Percentiles rank a stretch among this genome's conserved stretches.
These are phyloP conservation scores for Fraxinus nigra DNA, from an alignment of 305 asterid genomes.

Conservation along the genomic window DNA sequence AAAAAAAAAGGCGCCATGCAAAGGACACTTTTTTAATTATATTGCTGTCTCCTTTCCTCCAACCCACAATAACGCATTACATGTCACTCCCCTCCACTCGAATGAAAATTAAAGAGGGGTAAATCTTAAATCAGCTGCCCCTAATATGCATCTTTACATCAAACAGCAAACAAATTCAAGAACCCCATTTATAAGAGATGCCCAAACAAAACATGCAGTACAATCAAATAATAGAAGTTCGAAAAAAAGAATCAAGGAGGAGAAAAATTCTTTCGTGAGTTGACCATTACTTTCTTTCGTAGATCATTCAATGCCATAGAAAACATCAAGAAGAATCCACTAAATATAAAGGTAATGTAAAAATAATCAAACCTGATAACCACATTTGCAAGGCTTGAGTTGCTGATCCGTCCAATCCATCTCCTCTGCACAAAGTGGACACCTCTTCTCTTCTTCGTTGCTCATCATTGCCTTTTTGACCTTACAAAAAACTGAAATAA, in stretches of 20 bases:
- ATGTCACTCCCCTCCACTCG: neutral
- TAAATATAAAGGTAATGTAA: neutral
- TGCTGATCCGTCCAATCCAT: constrained; percentile 99
- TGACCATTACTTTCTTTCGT: neutral
- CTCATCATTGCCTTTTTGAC: constrained; percentile 59
- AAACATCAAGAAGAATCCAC: neutral
- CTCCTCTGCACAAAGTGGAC: constrained; percentile 96
- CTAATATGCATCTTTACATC: neutral
- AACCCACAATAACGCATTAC: neutral
- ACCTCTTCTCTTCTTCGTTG: constrained; percentile 86
- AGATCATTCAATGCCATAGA: constrained; percentile 3
- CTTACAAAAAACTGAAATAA: constrained; percentile 22
- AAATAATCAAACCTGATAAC: constrained; percentile 66
- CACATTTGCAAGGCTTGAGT: constrained; percentile 89
- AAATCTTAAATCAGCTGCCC: neutral
- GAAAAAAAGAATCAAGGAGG: neutral
- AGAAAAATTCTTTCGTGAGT: neutral
- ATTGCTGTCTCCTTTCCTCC: neutral
- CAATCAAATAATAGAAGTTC: neutral
- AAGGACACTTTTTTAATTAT: neutral
- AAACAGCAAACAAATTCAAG: neutral
- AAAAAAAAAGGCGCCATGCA: neutral
- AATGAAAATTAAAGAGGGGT: neutral
- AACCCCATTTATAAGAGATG: constrained; percentile 4
- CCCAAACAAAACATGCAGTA: neutral